Percentiles rank a stretch among this genome's conserved stretches.
phyloP scores from a whole-genome alignment of 75 land plant genomes.

The Sequoiadendron giganteum region DNA sequence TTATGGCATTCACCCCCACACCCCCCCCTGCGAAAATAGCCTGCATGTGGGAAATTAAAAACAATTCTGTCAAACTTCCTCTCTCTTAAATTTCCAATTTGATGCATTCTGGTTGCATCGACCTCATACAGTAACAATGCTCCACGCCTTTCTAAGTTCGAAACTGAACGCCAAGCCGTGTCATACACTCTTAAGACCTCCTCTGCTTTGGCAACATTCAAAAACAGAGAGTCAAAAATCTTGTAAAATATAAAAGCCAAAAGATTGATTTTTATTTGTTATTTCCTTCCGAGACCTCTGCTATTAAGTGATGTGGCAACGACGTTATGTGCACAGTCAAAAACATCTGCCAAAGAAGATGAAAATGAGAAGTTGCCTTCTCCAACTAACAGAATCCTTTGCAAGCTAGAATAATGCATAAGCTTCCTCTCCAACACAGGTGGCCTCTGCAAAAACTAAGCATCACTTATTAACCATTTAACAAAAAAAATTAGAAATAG shows the following conservation, averaged over 20 bases:
- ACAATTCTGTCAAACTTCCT: constrained; percentile 12
- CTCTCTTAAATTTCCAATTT: no score
- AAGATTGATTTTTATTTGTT: no score
- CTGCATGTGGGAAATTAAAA: constrained; percentile 15
- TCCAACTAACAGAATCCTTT: constrained; percentile 34
- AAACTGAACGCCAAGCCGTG: not conserved
- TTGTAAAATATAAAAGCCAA: no score
- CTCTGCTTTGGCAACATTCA: not conserved
- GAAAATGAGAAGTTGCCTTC: constrained; percentile 71
- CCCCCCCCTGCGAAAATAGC: not conserved
- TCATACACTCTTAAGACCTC: not conserved
- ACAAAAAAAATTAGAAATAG: no score
- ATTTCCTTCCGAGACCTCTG: not conserved
- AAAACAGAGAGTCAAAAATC: no score
- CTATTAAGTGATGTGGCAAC: constrained; percentile 35
- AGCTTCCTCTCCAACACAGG: constrained; percentile 11
- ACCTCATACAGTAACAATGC: not conserved
- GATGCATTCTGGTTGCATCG: constrained; percentile 11
- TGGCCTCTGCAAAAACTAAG: no score
- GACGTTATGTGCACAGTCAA: constrained; percentile 33
- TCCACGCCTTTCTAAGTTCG: constrained; percentile 19
- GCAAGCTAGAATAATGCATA: constrained; percentile 25
- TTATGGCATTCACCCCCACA: no score
- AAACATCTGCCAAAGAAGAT: constrained; percentile 27
- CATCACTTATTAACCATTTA: no score